A percentile compares a stretch with the other conserved stretches of the same genome.
These are phyloP conservation scores for Metarhizium guizhouense DNA, from an alignment of 2,329 filamentous ascomycete genomes.

Conservation along the genomic window DNA sequence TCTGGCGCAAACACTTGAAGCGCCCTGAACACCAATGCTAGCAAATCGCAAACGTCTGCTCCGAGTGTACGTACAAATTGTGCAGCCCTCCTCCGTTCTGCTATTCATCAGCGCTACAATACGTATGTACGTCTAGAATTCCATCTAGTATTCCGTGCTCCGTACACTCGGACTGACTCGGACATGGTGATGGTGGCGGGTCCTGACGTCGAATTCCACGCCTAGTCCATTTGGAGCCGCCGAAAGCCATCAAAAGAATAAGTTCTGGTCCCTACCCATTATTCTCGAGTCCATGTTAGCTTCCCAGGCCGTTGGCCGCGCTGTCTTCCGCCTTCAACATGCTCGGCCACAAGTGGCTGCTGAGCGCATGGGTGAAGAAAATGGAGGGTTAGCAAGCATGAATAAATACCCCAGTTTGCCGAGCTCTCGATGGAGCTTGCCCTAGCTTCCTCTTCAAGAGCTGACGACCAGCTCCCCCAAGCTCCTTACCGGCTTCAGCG, in stretches of 20 bases:
- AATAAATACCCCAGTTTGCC: neutral
- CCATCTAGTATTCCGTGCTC: neutral
- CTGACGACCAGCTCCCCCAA: neutral
- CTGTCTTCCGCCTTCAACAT: neutral
- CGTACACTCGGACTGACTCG: conserved; percentile 4
- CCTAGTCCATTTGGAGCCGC: conserved; percentile 3
- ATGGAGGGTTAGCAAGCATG: neutral
- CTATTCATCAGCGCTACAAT: neutral
- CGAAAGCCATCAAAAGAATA: conserved; percentile 1
- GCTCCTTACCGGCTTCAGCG: neutral
- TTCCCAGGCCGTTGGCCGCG: neutral
- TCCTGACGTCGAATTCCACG: neutral
- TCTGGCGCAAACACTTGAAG: conserved; percentile 1
- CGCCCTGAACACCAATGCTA: neutral
- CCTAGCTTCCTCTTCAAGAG: neutral
- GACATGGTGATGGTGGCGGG: conserved; percentile 3
- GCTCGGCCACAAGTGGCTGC: neutral
- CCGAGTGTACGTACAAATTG: neutral
- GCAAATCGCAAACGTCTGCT: neutral
- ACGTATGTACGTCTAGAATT: neutral
- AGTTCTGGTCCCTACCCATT: neutral
- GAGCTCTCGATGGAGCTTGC: neutral
- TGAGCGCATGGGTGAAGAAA: neutral
- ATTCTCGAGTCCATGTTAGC: neutral
- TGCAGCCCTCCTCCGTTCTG: neutral